Evolutionary conservation across 1,284 basidiomycete species (phyloP), one percentile per base, ranked within the genome.

Genomic region (Apiotrichum veenhuisii): DNA sequence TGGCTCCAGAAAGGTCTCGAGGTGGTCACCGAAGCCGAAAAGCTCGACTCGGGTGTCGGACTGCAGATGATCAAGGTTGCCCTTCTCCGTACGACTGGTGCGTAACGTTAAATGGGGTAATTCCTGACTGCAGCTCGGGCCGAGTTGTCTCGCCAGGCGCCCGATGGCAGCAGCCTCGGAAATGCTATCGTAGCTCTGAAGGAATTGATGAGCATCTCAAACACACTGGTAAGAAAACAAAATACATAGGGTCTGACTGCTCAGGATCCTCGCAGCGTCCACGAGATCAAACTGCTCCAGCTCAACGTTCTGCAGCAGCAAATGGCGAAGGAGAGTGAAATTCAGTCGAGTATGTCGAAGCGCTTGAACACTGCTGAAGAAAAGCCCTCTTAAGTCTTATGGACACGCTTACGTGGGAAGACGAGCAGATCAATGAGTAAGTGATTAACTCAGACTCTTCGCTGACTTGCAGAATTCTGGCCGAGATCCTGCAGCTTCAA

Each of bases 1-100:
- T 58, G 57, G 58, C 54, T 56, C 3, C 37, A 49, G 20, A 34
- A n/a, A 14, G 58, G 58, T 2, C 34, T 56, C 2, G 54, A 55
- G 5, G 34, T 53, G 5, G 15, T 52, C 5, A 30, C 23, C 5
- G 47, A 46, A 5, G 42, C 44, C 8, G 54, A 56, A 33, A 36
- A 23, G 2, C 34, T 52, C 34, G 50, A 26, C 1, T 22, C 22
- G 1, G 18, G 26, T 1, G 30, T 43, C 0, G 41, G 26, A 0
- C 4, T 55, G 4, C 38, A 52, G 5, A 42, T 45, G 11, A 41
- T 59, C 26, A 52, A 59, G 36, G 54, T 59, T 22, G 40, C n/a
- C 26, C 14, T 20, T 22, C 20, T 37, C 27, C n/a, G n/a, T 5
- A 27, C n/a, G 18, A 27, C 26, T 9, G 18, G 25, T 27, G n/a